phyloP scores from a whole-genome alignment of 208 protist genomes.

The Acanthamoeba royreba region DNA sequence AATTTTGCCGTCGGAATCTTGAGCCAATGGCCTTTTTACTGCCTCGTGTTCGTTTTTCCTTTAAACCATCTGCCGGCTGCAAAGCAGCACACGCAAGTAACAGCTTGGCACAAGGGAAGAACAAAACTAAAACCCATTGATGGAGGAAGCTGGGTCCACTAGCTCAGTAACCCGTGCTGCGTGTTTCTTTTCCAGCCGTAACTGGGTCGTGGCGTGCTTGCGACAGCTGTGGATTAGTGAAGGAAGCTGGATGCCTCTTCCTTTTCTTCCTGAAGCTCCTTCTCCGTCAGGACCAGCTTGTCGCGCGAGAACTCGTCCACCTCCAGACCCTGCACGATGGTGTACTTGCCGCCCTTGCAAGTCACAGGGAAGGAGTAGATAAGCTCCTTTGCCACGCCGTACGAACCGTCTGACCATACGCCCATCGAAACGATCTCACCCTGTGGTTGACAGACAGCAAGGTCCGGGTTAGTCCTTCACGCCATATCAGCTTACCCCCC shows the following conservation, averaged over 20 bases:
- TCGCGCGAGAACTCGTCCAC: not conserved
- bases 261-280: slow-evolving; percentile 50
- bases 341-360: slow-evolving; percentile 85
- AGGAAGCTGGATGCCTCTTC: not conserved
- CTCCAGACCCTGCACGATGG: slow-evolving; percentile 74
- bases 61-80: not conserved
- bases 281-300: slow-evolving; percentile 6
- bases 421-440: slow-evolving; percentile 89
- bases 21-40: not conserved
- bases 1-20: too few relatives aligned
- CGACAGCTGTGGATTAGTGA: too few relatives aligned
- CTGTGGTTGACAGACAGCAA: too few relatives aligned
- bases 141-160: not conserved
- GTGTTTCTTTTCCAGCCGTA: not conserved
- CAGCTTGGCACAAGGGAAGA: not conserved
- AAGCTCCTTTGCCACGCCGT: slow-evolving; percentile 87
- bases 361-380: slow-evolving; percentile 94
- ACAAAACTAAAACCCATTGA: not conserved
- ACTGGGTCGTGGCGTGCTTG: not conserved
- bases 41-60: not conserved
- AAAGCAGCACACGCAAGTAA: not conserved
- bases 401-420: slow-evolving; percentile 84
- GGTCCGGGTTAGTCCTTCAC: too few relatives aligned
- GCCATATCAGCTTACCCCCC: too few relatives aligned
- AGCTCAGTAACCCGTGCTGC: not conserved